These are phyloP conservation scores for Hypocreales sp. DNA, from an alignment of 2,329 filamentous ascomycete genomes.

Conservation along the genomic window DNA sequence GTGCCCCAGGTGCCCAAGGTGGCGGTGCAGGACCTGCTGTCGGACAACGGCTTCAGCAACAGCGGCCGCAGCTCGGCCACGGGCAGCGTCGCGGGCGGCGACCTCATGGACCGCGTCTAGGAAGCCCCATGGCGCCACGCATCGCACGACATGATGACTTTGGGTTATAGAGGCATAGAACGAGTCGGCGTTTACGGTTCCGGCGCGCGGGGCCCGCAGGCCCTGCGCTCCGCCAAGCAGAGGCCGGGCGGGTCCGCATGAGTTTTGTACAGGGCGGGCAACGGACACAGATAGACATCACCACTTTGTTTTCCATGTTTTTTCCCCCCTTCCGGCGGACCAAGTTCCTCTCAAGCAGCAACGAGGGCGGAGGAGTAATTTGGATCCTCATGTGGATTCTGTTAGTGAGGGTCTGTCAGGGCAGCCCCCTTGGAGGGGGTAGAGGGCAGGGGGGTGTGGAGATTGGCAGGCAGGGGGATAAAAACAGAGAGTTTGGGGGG, in stretches of 20 bases:
- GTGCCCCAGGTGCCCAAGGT: constrained; percentile 86
- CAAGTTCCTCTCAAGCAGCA: too few species aligned
- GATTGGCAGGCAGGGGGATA: too few species aligned
- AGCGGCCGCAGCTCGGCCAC: constrained; percentile 66
- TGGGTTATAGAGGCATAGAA: constrained; percentile 23
- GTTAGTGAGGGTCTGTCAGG: too few species aligned
- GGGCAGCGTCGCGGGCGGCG: constrained; percentile 62
- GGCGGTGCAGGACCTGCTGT: constrained; percentile 70
- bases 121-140: constrained; percentile 9
- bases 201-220: constrained; percentile 4
- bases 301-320: too few species aligned
- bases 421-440: too few species aligned
- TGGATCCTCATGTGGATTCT: too few species aligned
- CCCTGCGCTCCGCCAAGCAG: constrained; percentile 1
- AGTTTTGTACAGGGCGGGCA: constrained; percentile 3
- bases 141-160: constrained; percentile 22
- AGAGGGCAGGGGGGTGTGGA: too few species aligned
- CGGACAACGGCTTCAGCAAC: constrained; percentile 48
- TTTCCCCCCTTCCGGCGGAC: too few species aligned
- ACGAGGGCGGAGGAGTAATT: too few species aligned
- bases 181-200: constrained; percentile 21
- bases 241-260: constrained; percentile 7
- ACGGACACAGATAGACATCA: constrained; percentile 7
- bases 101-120: constrained; percentile 43
- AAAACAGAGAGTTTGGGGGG: too few species aligned